These are phyloP conservation scores for Annona cherimola DNA, from an alignment of 164 flowering plant genomes.

Conservation along the genomic window DNA sequence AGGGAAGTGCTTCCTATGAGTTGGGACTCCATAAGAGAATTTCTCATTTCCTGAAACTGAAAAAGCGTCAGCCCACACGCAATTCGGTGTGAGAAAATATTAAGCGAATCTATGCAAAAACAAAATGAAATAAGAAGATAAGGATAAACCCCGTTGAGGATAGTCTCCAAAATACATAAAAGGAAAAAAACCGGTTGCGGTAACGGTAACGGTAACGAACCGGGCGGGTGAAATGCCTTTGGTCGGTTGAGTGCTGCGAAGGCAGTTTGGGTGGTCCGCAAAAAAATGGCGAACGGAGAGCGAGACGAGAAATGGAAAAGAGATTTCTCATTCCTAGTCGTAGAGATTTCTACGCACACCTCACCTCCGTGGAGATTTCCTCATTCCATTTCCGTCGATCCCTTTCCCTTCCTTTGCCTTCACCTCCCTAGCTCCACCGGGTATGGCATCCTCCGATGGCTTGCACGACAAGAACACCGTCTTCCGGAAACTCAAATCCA, in stretches of 20 bases:
- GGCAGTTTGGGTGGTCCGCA: background rate
- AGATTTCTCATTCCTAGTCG: background rate
- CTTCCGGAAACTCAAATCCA: constrained; percentile 73
- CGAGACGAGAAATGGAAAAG: background rate
- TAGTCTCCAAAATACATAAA: too few relatives aligned
- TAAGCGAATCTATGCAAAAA: too few relatives aligned
- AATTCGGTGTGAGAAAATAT: too few relatives aligned
- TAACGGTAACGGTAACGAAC: too few relatives aligned
- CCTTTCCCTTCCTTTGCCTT: constrained; percentile 2
- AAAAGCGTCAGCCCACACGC: too few relatives aligned
- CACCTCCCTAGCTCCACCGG: background rate
- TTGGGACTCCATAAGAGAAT: too few relatives aligned
- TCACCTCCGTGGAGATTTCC: background rate
- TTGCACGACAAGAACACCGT: constrained; percentile 56
- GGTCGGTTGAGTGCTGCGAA: background rate
- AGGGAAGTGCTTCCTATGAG: too few relatives aligned
- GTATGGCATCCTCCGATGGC: constrained; percentile 52
- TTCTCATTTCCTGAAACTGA: too few relatives aligned
- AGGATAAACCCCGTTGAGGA: too few relatives aligned
- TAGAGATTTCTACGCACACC: background rate
- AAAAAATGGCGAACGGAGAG: background rate
- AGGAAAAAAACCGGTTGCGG: too few relatives aligned
- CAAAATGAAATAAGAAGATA: too few relatives aligned
- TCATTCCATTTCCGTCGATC: background rate
- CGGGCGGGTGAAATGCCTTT: too few relatives aligned